Conservation (phyloP, 2,329 filamentous ascomycete genomes). For the Monosporascus sp. region DNA sequence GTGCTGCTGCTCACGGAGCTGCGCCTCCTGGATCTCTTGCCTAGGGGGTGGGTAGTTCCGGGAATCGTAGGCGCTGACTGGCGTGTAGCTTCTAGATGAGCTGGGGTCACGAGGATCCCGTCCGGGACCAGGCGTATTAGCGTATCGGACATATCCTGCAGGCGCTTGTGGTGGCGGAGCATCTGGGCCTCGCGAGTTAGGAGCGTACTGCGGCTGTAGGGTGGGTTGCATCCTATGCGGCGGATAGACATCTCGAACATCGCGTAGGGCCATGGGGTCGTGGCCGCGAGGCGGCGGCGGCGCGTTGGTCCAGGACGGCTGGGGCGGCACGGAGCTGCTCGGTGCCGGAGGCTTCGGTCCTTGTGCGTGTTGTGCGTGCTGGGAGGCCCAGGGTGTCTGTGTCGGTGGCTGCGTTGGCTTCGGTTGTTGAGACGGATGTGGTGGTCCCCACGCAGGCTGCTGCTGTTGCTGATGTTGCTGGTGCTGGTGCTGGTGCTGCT, state of each 20-base stretch:
- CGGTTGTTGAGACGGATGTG: conserved; percentile 30
- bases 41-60: conserved; percentile 34
- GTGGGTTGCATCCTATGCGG: conserved; percentile 24
- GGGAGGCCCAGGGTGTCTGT: conserved; percentile 33
- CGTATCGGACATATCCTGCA: conserved; percentile 38
- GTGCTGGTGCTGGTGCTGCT: conserved; percentile 11
- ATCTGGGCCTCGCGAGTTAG: conserved; percentile 36
- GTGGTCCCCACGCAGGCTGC: conserved; percentile 27
- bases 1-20: conserved; percentile 32
- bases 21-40: conserved; percentile 30
- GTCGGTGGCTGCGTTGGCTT: conserved; percentile 30
- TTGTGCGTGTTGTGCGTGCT: conserved; percentile 34
- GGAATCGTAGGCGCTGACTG: conserved; percentile 35
- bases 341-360: conserved; percentile 31
- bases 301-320: conserved; percentile 30
- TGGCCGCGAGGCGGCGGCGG: conserved; percentile 23
- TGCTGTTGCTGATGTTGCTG: conserved; percentile 22
- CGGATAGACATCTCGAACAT: conserved; percentile 20
- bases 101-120: conserved; percentile 38
- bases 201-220: conserved; percentile 30
- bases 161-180: conserved; percentile 34
- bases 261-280: conserved; percentile 25
- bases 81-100: conserved; percentile 41
- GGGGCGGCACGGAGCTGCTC: conserved; percentile 27
- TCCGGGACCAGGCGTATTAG: conserved; percentile 35